phyloP scores from a whole-genome alignment of 108 stramenopile genomes.

The Skeletonema grethae region DNA sequence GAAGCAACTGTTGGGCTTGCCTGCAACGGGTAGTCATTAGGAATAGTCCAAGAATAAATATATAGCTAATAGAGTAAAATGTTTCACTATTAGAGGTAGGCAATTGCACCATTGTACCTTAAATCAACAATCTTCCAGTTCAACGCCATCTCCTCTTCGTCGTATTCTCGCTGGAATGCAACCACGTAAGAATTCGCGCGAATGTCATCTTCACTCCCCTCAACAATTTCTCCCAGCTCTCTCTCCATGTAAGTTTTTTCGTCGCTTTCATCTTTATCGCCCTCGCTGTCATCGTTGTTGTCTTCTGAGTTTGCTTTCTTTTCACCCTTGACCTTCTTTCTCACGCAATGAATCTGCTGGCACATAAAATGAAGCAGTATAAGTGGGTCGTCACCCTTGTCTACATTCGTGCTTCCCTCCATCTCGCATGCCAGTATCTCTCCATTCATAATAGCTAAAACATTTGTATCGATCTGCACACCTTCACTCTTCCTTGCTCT shows the following conservation, averaged over 20 bases:
- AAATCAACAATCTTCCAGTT: conserved; percentile 96
- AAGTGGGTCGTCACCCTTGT: conserved; percentile 88
- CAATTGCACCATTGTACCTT: conserved; percentile 62
- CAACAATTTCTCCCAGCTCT: conserved; percentile 87
- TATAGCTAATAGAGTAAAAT: background rate
- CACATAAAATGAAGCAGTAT: conserved; percentile 95
- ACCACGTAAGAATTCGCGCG: conserved; percentile 94
- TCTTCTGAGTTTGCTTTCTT: conserved; percentile 51
- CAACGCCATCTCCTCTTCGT: conserved; percentile 88
- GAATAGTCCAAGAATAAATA: background rate
- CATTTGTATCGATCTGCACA: conserved; percentile 90
- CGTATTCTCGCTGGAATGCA: conserved; percentile 95
- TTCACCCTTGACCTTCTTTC: conserved; percentile 74
- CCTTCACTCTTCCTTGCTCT: conserved; percentile 89
- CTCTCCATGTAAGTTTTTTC: conserved; percentile 43
- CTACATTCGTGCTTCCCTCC: conserved; percentile 57
- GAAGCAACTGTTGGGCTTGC: conserved; percentile 90
- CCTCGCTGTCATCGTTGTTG: conserved; percentile 47
- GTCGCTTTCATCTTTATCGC: conserved; percentile 46
- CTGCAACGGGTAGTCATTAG: conserved; percentile 85
- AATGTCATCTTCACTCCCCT: conserved; percentile 91
- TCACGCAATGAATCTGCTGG: conserved; percentile 99
- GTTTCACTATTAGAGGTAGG: conserved; percentile 40
- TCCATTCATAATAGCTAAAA: conserved; percentile 94
- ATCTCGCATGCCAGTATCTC: conserved; percentile 92